A percentile compares a stretch with the other conserved stretches of the same genome.
Evolutionary conservation across 139 green algal species (phyloP).

Genomic region (Spirogloea muscicola): DNA sequence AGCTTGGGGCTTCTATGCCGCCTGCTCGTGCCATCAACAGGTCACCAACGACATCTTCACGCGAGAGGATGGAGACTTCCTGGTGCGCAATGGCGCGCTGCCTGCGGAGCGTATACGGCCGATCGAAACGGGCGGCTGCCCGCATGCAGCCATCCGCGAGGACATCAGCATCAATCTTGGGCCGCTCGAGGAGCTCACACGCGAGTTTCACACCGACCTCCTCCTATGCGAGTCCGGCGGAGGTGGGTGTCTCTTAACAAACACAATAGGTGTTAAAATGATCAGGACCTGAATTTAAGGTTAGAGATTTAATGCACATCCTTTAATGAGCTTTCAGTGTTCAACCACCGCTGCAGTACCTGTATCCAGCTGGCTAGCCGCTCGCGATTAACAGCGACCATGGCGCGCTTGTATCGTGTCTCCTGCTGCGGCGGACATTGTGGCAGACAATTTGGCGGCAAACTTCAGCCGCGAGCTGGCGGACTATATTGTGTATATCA

Average conservation of each 20-base stretch:
- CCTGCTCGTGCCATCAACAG: too few relatives aligned
- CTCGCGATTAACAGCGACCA: too few relatives aligned
- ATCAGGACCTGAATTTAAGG: too few relatives aligned
- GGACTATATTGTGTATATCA: conserved; percentile 59
- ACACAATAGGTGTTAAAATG: too few relatives aligned
- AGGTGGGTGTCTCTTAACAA: too few relatives aligned
- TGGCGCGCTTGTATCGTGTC: too few relatives aligned
- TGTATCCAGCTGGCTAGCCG: too few relatives aligned
- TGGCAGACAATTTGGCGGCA: conserved; percentile 51
- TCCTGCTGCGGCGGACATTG: conserved; percentile 2
- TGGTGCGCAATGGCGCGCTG: conserved; percentile 47
- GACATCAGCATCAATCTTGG: conserved; percentile 53
- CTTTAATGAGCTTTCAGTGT: too few relatives aligned
- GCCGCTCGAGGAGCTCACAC: conserved; percentile 50
- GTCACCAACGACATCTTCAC: conserved; percentile 63
- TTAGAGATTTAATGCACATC: too few relatives aligned
- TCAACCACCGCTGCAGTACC: too few relatives aligned
- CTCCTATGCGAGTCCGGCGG: conserved; percentile 51
- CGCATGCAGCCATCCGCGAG: conserved; percentile 57
- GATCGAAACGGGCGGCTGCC: conserved; percentile 56
- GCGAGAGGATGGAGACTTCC: conserved; percentile 55
- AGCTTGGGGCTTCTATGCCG: too few relatives aligned
- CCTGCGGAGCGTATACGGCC: conserved; percentile 50
- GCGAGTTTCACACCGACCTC: conserved; percentile 43
- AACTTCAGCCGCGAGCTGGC: conserved; percentile 57